Evolutionary conservation across 176 grass and related monocot genomes (phyloP).

Genomic region (Puccinellia tenuiflora): DNA sequence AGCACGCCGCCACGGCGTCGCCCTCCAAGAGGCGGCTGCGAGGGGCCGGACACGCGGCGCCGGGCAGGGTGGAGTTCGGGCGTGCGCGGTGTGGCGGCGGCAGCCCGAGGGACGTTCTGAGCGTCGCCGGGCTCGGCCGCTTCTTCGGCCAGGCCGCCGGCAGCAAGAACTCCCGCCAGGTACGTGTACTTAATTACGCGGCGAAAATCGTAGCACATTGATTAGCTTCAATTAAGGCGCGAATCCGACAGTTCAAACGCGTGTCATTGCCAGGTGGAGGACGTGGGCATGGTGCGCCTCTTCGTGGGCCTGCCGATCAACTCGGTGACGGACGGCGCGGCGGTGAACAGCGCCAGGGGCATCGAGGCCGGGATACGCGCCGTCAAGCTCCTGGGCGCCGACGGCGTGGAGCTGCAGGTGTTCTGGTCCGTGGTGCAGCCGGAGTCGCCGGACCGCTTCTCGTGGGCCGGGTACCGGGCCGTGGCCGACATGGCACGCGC

Average conservation of each 20-base stretch:
- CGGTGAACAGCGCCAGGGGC: constrained; percentile 50
- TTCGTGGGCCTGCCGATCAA: constrained; percentile 79
- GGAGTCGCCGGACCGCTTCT: constrained; percentile 38
- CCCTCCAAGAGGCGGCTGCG: not conserved
- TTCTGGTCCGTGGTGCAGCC: constrained; percentile 74
- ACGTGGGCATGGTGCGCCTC: constrained; percentile 24
- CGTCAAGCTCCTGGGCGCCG: constrained; percentile 58
- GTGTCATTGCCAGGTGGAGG: constrained; percentile 27
- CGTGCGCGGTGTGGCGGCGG: not conserved
- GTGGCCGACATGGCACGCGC: constrained; percentile 65
- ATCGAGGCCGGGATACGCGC: constrained; percentile 62
- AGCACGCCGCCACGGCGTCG: not conserved
- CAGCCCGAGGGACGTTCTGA: not conserved
- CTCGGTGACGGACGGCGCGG: constrained; percentile 33
- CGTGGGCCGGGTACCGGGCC: constrained; percentile 50
- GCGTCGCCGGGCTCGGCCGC: constrained; percentile 2
- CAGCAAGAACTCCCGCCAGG: not conserved
- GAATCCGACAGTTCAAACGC: not conserved
- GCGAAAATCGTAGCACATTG: not conserved
- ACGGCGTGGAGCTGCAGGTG: constrained; percentile 82
- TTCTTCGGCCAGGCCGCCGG: constrained; percentile 27
- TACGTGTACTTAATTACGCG: not conserved
- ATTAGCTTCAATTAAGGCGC: not conserved
- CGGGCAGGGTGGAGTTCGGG: not conserved
- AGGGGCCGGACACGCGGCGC: not conserved